These are phyloP conservation scores for Symbiodinium natans DNA, from an alignment of 73 alveolate genomes.

Conservation along the genomic window DNA sequence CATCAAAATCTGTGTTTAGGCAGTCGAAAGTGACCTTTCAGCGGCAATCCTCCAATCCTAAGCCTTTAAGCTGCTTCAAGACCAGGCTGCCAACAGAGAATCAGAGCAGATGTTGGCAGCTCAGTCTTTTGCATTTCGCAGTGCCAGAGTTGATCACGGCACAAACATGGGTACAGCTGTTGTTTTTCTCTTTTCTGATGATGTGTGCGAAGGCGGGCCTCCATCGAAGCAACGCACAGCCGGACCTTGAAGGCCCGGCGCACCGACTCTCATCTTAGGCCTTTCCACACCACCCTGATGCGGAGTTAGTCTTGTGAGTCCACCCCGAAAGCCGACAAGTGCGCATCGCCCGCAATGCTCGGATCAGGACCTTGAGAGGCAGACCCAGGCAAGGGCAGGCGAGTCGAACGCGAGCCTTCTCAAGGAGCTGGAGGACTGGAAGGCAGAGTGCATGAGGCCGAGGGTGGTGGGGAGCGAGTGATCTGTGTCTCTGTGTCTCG, in stretches of 20 bases:
- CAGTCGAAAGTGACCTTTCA: no score
- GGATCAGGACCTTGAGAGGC: background rate
- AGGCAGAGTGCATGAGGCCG: constrained; percentile 38
- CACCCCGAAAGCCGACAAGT: no score
- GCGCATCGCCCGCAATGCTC: background rate
- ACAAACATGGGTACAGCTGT: background rate
- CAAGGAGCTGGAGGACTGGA: constrained; percentile 62
- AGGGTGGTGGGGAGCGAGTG: background rate
- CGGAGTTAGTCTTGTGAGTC: no score
- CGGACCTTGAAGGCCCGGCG: background rate
- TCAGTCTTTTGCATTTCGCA: background rate
- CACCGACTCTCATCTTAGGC: no score
- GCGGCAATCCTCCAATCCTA: no score
- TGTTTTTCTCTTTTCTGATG: background rate
- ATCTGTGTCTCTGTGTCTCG: no score
- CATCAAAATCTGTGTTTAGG: no score
- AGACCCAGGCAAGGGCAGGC: background rate
- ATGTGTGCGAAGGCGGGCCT: background rate
- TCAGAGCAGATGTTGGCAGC: constrained; percentile 37
- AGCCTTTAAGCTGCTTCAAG: background rate
- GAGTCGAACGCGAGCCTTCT: constrained; percentile 2
- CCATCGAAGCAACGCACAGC: background rate
- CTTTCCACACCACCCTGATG: no score
- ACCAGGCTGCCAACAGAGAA: constrained; percentile 72
- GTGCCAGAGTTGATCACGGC: background rate